Percentiles rank a stretch among this genome's conserved stretches.
Evolutionary conservation across 345 rosid species (phyloP).

Genomic region (Psidium guajava): DNA sequence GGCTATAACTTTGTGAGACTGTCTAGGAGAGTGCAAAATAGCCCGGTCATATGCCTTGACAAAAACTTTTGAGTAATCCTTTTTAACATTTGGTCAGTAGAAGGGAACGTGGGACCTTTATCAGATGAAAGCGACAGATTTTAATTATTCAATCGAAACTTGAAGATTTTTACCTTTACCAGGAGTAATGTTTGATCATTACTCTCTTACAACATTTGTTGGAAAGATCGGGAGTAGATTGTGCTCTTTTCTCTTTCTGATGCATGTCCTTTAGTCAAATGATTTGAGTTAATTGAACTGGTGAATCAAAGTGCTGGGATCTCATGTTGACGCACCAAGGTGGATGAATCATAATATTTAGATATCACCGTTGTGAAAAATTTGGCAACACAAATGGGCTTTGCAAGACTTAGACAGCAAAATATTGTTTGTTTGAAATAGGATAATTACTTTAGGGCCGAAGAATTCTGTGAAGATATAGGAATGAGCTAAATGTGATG

Average conservation of each 20-base stretch:
- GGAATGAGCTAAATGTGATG: neutral
- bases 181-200: neutral
- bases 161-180: neutral
- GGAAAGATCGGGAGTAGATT: neutral
- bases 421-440: neutral
- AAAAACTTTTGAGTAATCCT: neutral
- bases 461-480: neutral
- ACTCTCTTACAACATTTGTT: neutral
- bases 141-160: neutral
- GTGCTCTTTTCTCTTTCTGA: neutral
- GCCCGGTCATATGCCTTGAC: neutral
- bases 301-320: neutral
- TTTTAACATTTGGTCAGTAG: neutral
- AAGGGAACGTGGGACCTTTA: neutral
- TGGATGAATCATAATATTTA: neutral
- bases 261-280: neutral
- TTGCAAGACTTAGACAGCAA: neutral
- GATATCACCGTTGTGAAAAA: neutral
- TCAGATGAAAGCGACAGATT: neutral
- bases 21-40: neutral
- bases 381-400: neutral
- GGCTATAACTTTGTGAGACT: neutral
- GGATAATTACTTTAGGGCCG: neutral
- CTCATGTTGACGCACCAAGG: neutral
- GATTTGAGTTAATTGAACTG: neutral